Conservation (phyloP, 495 filamentous ascomycete genomes). For the Lasiosphaeria hispida region DNA sequence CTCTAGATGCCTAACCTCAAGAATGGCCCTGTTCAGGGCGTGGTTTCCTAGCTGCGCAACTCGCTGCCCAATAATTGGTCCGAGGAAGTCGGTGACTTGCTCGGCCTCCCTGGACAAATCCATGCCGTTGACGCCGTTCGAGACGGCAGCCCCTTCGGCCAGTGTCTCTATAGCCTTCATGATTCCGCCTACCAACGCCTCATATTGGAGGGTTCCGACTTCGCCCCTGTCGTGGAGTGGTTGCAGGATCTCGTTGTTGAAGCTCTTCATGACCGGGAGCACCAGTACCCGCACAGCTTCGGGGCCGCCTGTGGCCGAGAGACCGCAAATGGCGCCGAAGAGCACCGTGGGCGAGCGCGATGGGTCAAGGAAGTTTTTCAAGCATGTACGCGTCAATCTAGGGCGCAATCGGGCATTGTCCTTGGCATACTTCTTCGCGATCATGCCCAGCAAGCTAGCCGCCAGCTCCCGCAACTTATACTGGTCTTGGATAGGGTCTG, state of each 20-base stretch:
- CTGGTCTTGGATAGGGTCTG: slow-evolving; percentile 53
- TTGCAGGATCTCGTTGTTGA: slow-evolving; percentile 63
- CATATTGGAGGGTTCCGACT: slow-evolving; percentile 54
- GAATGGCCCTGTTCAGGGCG: slow-evolving; percentile 47
- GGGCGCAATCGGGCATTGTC: slow-evolving; percentile 76
- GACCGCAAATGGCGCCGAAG: slow-evolving; percentile 80
- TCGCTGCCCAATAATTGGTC: slow-evolving; percentile 56
- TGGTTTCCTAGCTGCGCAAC: slow-evolving; percentile 54
- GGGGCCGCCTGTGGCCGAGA: slow-evolving; percentile 69
- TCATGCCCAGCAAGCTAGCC: slow-evolving; percentile 69
- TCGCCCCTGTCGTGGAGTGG: slow-evolving; percentile 59
- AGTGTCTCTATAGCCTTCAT: slow-evolving; percentile 57
- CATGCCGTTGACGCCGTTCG: slow-evolving; percentile 29
- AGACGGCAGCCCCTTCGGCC: slow-evolving; percentile 13
- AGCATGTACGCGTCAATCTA: slow-evolving; percentile 82
- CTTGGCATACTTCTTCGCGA: slow-evolving; percentile 71
- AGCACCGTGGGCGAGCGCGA: slow-evolving; percentile 73
- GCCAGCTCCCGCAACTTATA: slow-evolving; percentile 82
- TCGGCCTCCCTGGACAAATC: slow-evolving; percentile 43
- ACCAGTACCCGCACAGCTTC: slow-evolving; percentile 79
- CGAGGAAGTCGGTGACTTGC: slow-evolving; percentile 55
- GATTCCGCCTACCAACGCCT: slow-evolving; percentile 60
- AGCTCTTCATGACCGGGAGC: slow-evolving; percentile 74
- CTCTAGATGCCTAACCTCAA: slow-evolving; percentile 45
- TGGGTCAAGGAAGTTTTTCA: slow-evolving; percentile 87